A percentile compares a stretch with the other conserved stretches of the same genome.
Evolutionary conservation across 768 basidiomycete species (phyloP).

Genomic region (Daedaleopsis nitida): DNA sequence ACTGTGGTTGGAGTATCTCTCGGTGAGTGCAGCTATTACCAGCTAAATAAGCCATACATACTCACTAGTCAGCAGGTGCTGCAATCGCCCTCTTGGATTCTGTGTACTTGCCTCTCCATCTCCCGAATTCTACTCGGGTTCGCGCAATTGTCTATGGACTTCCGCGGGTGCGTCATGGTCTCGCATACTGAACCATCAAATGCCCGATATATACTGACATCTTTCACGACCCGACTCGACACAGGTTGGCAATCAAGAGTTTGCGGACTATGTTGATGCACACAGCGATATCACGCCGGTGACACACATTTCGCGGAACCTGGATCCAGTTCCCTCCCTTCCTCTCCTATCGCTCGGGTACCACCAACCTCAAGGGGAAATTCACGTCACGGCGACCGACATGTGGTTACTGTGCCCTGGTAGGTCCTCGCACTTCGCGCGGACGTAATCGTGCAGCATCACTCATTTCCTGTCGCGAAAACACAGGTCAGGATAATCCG

Average conservation of each 20-base stretch:
- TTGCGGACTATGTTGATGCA: constrained; percentile 56
- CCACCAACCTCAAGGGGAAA: constrained; percentile 44
- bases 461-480: constrained; percentile 47
- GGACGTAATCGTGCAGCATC: constrained; percentile 28
- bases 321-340: constrained; percentile 40
- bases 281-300: constrained; percentile 35
- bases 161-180: constrained; percentile 30
- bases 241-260: constrained; percentile 53
- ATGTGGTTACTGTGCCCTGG: no score
- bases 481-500: constrained; percentile 63
- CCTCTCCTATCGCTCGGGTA: constrained; percentile 44
- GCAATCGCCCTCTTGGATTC: constrained; percentile 55
- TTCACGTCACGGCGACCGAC: constrained; percentile 29
- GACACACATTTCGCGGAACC: constrained; percentile 57
- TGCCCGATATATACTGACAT: no score
- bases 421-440: no score
- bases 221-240: no score
- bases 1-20: constrained; percentile 48
- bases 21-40: constrained; percentile 20
- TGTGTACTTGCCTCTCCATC: constrained; percentile 53
- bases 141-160: constrained; percentile 32
- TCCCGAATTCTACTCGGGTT: constrained; percentile 35
- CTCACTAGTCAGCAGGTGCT: constrained; percentile 36
- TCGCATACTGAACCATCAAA: no score
- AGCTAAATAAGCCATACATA: neutral